Evolutionary conservation across 2,329 filamentous ascomycete species (phyloP).

Genomic region (Fusarium paranaense): DNA sequence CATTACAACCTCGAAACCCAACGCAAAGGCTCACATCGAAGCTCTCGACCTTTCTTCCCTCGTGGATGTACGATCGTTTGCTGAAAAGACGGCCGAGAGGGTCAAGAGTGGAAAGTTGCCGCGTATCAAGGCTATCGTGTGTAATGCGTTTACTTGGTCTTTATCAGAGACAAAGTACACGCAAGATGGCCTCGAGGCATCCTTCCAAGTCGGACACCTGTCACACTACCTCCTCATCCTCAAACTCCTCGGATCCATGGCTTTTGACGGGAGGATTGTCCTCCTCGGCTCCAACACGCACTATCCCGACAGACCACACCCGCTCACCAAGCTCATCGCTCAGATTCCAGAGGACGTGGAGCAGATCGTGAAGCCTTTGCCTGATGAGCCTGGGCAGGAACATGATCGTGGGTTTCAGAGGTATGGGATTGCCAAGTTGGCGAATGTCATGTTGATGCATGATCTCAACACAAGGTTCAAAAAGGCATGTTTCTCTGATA

Average conservation of each 20-base stretch:
- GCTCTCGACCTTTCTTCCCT: conserved; percentile 27
- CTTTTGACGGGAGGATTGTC: conserved; percentile 12
- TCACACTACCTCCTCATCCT: conserved; percentile 39
- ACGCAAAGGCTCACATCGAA: conserved; percentile 18
- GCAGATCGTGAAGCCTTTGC: conserved; percentile 1
- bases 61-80: conserved; percentile 12
- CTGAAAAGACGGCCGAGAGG: not conserved
- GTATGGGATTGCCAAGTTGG: conserved; percentile 37
- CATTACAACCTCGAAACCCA: conserved; percentile 16
- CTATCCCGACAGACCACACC: conserved; percentile 25
- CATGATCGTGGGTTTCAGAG: conserved; percentile 39
- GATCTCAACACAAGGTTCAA: conserved; percentile 33
- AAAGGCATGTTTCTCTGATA: conserved; percentile 3
- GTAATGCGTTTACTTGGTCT: conserved; percentile 36
- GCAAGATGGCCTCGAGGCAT: conserved; percentile 25
- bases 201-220: conserved; percentile 37
- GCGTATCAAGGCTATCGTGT: conserved; percentile 31
- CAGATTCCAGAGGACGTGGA: conserved; percentile 19
- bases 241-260: conserved; percentile 33
- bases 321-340: conserved; percentile 21
- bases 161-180: conserved; percentile 18
- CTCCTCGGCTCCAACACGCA: conserved; percentile 30
- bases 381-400: conserved; percentile 18
- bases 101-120: conserved; percentile 14
- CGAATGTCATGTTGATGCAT: conserved; percentile 43